Conservation (phyloP, 352 stramenopile species). For the Aphanomyces cochlioides region DNA sequence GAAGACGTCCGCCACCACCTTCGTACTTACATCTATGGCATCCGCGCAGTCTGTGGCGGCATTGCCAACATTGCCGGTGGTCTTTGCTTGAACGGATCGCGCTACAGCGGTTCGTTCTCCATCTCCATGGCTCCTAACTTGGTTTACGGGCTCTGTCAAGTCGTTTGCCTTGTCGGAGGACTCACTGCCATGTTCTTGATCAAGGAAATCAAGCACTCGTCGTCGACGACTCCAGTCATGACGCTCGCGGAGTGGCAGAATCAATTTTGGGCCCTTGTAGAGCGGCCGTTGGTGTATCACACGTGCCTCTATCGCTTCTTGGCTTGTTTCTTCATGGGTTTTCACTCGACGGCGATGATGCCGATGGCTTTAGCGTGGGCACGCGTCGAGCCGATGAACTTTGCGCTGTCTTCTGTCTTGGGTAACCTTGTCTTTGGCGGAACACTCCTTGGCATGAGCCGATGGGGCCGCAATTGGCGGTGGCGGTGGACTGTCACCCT, state of each 20-base stretch:
- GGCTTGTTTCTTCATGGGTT: constrained; percentile 44
- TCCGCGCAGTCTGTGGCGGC: background rate
- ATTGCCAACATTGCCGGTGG: constrained; percentile 30
- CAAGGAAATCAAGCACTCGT: constrained; percentile 39
- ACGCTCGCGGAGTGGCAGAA: constrained; percentile 37
- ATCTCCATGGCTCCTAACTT: constrained; percentile 49
- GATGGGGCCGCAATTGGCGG: constrained; percentile 51
- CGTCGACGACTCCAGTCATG: constrained; percentile 23
- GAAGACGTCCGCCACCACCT: constrained; percentile 11
- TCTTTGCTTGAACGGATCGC: constrained; percentile 42
- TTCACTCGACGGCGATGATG: constrained; percentile 46
- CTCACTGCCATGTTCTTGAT: constrained; percentile 36
- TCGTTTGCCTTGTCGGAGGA: background rate
- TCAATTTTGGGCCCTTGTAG: constrained; percentile 47
- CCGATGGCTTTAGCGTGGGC: constrained; percentile 54
- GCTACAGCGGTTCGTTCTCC: constrained; percentile 46
- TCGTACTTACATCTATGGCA: constrained; percentile 17
- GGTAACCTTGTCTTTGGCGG: constrained; percentile 42
- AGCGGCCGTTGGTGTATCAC: constrained; percentile 51
- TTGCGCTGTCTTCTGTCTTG: constrained; percentile 46
- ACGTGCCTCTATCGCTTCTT: constrained; percentile 56
- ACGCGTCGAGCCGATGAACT: constrained; percentile 56
- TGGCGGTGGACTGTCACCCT: constrained; percentile 34
- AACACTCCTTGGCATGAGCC: constrained; percentile 38
- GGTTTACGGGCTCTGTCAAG: constrained; percentile 35